Evolutionary conservation across 2,329 filamentous ascomycete species (phyloP).

Genomic region (Ceratocystis albifundus): DNA sequence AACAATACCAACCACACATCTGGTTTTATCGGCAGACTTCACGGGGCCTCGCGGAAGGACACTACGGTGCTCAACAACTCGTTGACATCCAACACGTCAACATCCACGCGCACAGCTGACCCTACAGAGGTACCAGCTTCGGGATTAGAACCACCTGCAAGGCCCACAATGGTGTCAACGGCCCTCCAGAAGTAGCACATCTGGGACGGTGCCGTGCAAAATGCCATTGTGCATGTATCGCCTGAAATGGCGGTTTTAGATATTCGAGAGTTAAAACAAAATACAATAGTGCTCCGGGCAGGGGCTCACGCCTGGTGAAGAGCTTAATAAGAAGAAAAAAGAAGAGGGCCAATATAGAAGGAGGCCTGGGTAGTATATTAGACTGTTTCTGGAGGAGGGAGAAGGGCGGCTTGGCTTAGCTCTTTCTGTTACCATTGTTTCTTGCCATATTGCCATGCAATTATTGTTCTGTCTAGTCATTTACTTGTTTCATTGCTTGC

Average conservation of each 20-base stretch:
- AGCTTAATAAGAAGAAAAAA: not conserved
- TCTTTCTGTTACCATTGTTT: not conserved
- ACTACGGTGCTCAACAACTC: not conserved
- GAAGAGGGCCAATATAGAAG: too few relatives aligned
- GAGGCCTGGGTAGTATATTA: not conserved
- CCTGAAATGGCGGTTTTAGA: conserved; percentile 17
- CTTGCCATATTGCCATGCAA: not conserved
- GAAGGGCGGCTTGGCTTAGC: too few relatives aligned
- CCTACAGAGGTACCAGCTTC: too few relatives aligned
- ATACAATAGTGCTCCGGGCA: conserved; percentile 19
- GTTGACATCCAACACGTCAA: not conserved
- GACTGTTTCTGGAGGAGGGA: not conserved
- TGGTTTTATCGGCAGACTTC: conserved; percentile 16
- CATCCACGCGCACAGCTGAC: not conserved
- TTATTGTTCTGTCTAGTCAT: conserved; percentile 7
- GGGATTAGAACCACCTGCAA: too few relatives aligned
- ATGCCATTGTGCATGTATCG: conserved; percentile 15
- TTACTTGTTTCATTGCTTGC: not conserved
- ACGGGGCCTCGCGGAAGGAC: not conserved
- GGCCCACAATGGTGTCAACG: too few relatives aligned
- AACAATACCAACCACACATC: conserved; percentile 1
- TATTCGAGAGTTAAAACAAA: conserved; percentile 12
- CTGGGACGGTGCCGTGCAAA: conserved; percentile 16
- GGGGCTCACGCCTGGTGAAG: not conserved
- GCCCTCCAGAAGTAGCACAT: conserved; percentile 21